phyloP scores from a whole-genome alignment of 2,329 filamentous ascomycete genomes.

The Bipolaris victoriae region DNA sequence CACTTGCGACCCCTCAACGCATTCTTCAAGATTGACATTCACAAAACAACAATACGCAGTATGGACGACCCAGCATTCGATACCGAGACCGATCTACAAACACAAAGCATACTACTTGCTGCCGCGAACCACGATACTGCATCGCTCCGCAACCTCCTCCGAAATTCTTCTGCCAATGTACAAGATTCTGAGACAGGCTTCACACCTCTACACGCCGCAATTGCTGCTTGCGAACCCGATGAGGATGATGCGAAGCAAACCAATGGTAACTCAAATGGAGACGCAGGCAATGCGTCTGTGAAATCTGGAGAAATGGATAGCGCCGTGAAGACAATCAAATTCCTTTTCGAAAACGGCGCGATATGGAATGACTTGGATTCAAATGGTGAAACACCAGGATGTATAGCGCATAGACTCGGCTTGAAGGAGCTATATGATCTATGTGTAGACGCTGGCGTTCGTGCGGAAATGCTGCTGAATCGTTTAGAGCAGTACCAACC shows the following conservation, averaged over 20 bases:
- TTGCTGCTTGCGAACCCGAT: conserved; percentile 65
- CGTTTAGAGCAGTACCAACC: conserved; percentile 81
- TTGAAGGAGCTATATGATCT: conserved; percentile 75
- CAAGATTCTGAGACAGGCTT: conserved; percentile 86
- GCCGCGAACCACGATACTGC: conserved; percentile 71
- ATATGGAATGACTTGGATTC: conserved; percentile 97
- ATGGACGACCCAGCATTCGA: conserved; percentile 46
- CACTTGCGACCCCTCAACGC: conserved; percentile 1
- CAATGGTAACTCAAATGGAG: conserved; percentile 39
- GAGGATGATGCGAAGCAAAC: conserved; percentile 32
- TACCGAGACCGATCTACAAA: conserved; percentile 52
- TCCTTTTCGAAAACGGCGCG: conserved; percentile 84
- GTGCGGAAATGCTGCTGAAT: conserved; percentile 85
- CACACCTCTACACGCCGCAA: conserved; percentile 87
- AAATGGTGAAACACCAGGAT: conserved; percentile 89
- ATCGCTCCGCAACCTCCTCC: conserved; percentile 72
- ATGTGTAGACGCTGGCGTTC: conserved; percentile 87
- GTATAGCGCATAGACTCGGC: conserved; percentile 74
- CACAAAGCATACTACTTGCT: conserved; percentile 69
- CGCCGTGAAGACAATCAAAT: conserved; percentile 69
- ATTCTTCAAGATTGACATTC: neutral
- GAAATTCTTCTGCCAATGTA: conserved; percentile 68
- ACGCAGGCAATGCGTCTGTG: conserved; percentile 33
- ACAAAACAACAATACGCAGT: neutral
- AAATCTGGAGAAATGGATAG: conserved; percentile 56